A percentile compares a stretch with the other conserved stretches of the same genome.
phyloP scores from a whole-genome alignment of 345 rosid genomes.

The Hibiscus tridactylites region DNA sequence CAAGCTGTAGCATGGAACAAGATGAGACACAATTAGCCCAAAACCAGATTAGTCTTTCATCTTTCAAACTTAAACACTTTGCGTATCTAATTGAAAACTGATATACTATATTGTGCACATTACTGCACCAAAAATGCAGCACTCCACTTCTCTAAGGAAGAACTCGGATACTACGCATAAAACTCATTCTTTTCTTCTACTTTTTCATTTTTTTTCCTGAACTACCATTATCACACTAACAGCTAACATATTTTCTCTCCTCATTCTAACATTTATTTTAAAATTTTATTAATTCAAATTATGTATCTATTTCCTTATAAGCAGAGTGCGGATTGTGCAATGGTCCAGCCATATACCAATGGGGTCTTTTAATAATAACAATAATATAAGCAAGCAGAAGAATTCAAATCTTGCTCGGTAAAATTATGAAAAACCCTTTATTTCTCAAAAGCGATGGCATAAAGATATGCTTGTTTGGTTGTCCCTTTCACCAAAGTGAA shows the following conservation, averaged over 20 bases:
- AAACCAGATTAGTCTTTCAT: neutral
- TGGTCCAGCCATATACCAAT: neutral
- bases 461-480: neutral
- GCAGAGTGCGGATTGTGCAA: neutral
- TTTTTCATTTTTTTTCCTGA: neutral
- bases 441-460: neutral
- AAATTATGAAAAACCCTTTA: neutral
- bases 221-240: neutral
- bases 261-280: neutral
- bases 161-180: neutral
- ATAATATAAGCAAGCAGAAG: neutral
- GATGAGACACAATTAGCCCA: constrained; percentile 1
- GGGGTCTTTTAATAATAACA: neutral
- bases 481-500: neutral
- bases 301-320: neutral
- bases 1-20: constrained; percentile 49
- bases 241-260: neutral
- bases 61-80: neutral
- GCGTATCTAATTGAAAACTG: neutral
- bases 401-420: neutral
- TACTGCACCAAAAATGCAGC: neutral
- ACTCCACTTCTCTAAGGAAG: neutral
- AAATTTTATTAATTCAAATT: neutral
- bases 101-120: neutral
- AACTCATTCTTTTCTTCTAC: neutral